These are phyloP conservation scores for Salisapilia sapeloensis DNA, from an alignment of 352 stramenopile species.

Conservation along the genomic window DNA sequence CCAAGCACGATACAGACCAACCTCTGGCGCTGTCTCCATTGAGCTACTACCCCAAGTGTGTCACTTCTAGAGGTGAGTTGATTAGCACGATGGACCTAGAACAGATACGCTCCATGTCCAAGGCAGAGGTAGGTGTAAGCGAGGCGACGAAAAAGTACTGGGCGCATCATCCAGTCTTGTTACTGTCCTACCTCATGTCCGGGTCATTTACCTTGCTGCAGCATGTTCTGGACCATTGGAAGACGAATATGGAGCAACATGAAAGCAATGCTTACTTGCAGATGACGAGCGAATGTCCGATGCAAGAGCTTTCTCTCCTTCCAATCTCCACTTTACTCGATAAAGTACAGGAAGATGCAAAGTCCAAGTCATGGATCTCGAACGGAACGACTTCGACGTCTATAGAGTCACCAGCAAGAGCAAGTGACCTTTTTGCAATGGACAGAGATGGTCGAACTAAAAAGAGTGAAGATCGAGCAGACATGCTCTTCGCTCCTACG, in stretches of 20 bases:
- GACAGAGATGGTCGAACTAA: conserved; percentile 7
- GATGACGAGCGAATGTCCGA: conserved; percentile 37
- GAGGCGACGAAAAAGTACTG: too few species aligned
- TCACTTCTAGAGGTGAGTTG: neutral
- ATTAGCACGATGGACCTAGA: too few species aligned
- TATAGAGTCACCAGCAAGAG: conserved; percentile 16
- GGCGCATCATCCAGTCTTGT: conserved; percentile 31
- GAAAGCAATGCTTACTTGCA: conserved; percentile 63
- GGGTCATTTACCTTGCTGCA: conserved; percentile 49
- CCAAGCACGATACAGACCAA: too few species aligned
- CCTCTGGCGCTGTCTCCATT: neutral
- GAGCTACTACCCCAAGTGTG: neutral
- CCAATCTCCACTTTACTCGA: conserved; percentile 25
- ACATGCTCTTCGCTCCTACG: conserved; percentile 33
- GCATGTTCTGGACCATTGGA: conserved; percentile 31
- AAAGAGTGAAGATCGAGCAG: conserved; percentile 17
- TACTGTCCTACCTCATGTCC: conserved; percentile 53
- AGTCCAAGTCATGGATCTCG: neutral
- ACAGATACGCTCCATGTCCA: too few species aligned
- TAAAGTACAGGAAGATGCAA: conserved; percentile 7
- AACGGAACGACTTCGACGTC: conserved; percentile 1
- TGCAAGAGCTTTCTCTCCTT: conserved; percentile 30
- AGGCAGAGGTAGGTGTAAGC: too few species aligned
- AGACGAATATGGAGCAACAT: conserved; percentile 32
- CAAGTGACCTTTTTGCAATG: conserved; percentile 59